Evolutionary conservation across 2,329 filamentous ascomycete species (phyloP), one percentile per base, ranked within the genome.

Genomic region (Penicillium sp.): DNA sequence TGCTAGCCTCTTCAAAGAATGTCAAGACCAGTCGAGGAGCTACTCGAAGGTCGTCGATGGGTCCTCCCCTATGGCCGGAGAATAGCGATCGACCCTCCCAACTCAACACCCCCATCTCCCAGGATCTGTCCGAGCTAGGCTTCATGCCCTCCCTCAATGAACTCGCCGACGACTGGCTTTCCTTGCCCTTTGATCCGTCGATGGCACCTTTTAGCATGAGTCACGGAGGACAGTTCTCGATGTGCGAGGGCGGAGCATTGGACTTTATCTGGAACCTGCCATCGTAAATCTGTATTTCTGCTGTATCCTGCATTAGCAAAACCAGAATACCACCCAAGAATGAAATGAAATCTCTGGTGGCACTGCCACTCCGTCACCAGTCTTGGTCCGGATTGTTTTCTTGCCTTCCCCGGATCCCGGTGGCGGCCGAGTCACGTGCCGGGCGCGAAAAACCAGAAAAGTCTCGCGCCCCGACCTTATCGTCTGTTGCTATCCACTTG

Each of bases 231-330:
- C 64, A 65, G 36, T 62, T 65, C 32, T 61, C 64, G 13, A 63
- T 63, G 13, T 61, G 64, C 42, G 65, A 66, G 41, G 61, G 61
- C 3, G 60, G 62, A 2, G 59, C 57, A 8, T 47, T 68, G 39
- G 63, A 68, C 44, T 68, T 68, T 39, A 61, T 68, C 16, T 68
- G 63, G 64, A 68, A 68, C 49, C 42, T 68, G 34, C 64, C 64
- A 17, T 57, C 59, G 10, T 65, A 47, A 57, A 39, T 16, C n/a
- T 13, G 25, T 13, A 27, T 6, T 6, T 23, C 6, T 23, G 6
- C 22, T 23, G 22, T 23, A 11, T 23, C 22, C 11, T 23, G 11
- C n/a, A n/a, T n/a, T n/a, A n/a, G n/a, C n/a, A n/a, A n/a, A n/a
- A n/a, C n/a, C n/a, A n/a, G n/a, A n/a, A n/a, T n/a, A n/a, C n/a